phyloP scores from a whole-genome alignment of 1,284 basidiomycete genomes.

The Inonotus hispidus region DNA sequence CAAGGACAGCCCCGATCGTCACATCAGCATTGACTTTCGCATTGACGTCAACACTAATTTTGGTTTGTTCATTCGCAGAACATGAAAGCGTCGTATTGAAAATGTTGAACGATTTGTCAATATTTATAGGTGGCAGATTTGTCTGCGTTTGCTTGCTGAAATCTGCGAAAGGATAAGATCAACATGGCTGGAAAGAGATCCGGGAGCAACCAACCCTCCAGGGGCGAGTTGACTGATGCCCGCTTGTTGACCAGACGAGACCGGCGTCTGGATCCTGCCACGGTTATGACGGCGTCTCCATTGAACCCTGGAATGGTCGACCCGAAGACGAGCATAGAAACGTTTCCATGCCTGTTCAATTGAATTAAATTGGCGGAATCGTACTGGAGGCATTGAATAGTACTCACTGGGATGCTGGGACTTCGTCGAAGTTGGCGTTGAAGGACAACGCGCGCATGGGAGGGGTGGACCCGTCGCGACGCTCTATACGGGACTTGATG shows the following conservation, averaged over 20 bases:
- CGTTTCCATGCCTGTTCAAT: slow-evolving; percentile 1
- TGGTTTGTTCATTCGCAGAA: slow-evolving; percentile 25
- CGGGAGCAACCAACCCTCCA: not conserved
- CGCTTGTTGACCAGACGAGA: not conserved
- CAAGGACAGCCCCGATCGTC: slow-evolving; percentile 36
- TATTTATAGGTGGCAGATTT: slow-evolving; percentile 26
- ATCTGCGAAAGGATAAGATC: slow-evolving; percentile 24
- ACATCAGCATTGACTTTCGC: slow-evolving; percentile 33
- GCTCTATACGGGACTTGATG: slow-evolving; percentile 28
- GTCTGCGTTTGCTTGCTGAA: slow-evolving; percentile 24
- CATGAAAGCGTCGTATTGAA: slow-evolving; percentile 39
- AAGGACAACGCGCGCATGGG: slow-evolving; percentile 39
- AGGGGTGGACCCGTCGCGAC: slow-evolving; percentile 31
- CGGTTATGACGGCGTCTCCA: slow-evolving; percentile 1
- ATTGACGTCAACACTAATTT: slow-evolving; percentile 35
- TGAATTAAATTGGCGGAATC: not conserved
- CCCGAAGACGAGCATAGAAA: slow-evolving; percentile 4
- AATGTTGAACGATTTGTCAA: slow-evolving; percentile 35
- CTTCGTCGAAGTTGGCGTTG: slow-evolving; percentile 35
- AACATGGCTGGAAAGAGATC: not conserved
- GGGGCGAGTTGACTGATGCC: not conserved
- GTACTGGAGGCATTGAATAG: not conserved
- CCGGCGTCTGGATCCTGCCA: not conserved
- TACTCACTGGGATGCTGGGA: slow-evolving; percentile 2
- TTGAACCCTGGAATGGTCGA: slow-evolving; percentile 4